Percentiles rank a stretch among this genome's conserved stretches.
These are phyloP conservation scores for Silybum marianum DNA, from an alignment of 129 eudicot species.

Conservation along the genomic window DNA sequence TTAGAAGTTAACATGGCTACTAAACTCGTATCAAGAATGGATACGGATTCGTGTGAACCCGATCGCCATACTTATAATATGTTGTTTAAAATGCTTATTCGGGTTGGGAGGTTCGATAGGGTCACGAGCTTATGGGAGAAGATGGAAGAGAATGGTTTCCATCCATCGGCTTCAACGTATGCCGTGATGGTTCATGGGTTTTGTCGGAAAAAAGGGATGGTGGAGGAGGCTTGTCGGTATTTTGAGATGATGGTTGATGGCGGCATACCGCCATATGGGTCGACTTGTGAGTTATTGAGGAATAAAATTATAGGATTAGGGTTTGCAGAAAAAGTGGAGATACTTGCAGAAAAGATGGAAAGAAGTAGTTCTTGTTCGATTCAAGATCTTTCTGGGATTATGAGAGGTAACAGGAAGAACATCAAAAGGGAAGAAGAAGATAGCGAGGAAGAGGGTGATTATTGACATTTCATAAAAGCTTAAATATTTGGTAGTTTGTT, in stretches of 20 bases:
- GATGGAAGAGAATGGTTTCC: slow-evolving; percentile 68
- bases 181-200: slow-evolving; percentile 93
- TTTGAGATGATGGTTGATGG: slow-evolving; percentile 96
- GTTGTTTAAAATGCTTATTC: slow-evolving; percentile 83
- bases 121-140: slow-evolving; percentile 60
- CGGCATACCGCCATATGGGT: slow-evolving; percentile 76
- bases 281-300: slow-evolving; percentile 78
- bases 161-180: slow-evolving; percentile 78
- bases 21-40: slow-evolving; percentile 67
- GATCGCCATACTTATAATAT: slow-evolving; percentile 84
- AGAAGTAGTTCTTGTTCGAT: slow-evolving; percentile 74
- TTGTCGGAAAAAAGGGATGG: slow-evolving; percentile 76
- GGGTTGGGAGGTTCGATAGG: slow-evolving; percentile 74
- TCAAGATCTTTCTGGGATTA: slow-evolving; percentile 53
- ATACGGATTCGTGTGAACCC: slow-evolving; percentile 50
- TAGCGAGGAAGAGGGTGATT: slow-evolving; percentile 57
- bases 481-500: neutral
- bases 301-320: slow-evolving; percentile 68
- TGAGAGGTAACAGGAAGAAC: slow-evolving; percentile 62
- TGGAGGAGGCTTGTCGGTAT: slow-evolving; percentile 76
- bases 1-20: slow-evolving; percentile 77
- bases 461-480: neutral
- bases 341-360: slow-evolving; percentile 88
- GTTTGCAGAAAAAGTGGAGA: slow-evolving; percentile 54
- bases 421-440: slow-evolving; percentile 49